Percentiles rank a stretch among this genome's conserved stretches.
Conservation (phyloP, 2,329 filamentous ascomycete genomes). For the Fusarium subglutinans region DNA sequence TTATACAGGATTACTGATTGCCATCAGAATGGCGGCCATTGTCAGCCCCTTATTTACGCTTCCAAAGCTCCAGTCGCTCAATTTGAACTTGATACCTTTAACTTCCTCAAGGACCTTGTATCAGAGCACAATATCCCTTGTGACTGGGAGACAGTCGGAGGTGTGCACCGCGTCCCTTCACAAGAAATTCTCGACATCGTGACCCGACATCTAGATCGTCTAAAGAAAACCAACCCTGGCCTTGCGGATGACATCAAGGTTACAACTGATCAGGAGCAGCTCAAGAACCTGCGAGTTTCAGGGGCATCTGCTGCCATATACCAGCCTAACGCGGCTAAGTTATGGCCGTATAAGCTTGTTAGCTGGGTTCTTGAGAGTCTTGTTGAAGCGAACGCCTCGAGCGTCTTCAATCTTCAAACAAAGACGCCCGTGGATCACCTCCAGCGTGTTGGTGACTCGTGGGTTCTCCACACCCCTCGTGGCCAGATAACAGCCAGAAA, state of each 20-base stretch:
- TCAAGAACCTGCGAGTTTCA: conserved; percentile 64
- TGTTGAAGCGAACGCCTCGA: conserved; percentile 48
- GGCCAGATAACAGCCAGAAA: conserved; percentile 70
- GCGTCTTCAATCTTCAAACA: conserved; percentile 76
- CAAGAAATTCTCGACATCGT: conserved; percentile 63
- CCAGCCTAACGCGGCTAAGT: conserved; percentile 70
- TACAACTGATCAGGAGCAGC: conserved; percentile 49
- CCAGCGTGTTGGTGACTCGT: conserved; percentile 53
- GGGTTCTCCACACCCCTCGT: conserved; percentile 73
- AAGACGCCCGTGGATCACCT: conserved; percentile 70
- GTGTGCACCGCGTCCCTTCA: conserved; percentile 71
- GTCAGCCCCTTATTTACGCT: conserved; percentile 75
- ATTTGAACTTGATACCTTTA: conserved; percentile 78
- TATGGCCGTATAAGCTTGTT: conserved; percentile 89
- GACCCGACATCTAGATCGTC: conserved; percentile 57
- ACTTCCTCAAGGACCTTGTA: conserved; percentile 67
- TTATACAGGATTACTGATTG: not conserved
- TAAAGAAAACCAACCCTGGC: conserved; percentile 64
- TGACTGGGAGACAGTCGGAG: conserved; percentile 72
- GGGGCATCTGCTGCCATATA: conserved; percentile 70
- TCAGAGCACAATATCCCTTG: conserved; percentile 68
- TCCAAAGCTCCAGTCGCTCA: conserved; percentile 67
- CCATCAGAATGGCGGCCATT: conserved; percentile 73
- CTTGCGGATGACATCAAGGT: conserved; percentile 60
- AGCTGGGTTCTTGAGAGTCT: conserved; percentile 73